phyloP scores from a whole-genome alignment of 2,329 filamentous ascomycete species.

The Amphichorda felina region DNA sequence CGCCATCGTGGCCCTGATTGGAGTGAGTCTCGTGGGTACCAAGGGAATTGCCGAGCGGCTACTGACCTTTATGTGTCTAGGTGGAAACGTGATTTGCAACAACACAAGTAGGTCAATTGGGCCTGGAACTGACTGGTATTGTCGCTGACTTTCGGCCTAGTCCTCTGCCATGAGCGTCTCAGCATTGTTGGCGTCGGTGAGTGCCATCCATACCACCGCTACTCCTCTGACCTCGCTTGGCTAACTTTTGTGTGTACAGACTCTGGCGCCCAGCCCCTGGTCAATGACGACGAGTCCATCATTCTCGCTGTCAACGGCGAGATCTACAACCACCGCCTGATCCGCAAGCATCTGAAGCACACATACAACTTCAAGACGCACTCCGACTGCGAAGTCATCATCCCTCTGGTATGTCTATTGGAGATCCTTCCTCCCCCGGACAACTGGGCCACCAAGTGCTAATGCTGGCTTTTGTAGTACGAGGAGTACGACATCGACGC shows the following conservation, averaged over 20 bases:
- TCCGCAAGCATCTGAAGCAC: slow-evolving; percentile 75
- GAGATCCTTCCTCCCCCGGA: slow-evolving; percentile 1
- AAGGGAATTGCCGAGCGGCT: not conserved
- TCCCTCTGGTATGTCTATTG: slow-evolving; percentile 65
- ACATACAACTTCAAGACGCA: slow-evolving; percentile 97
- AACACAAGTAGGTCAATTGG: slow-evolving; percentile 63
- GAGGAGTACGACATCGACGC: slow-evolving; percentile 85
- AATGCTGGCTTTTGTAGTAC: slow-evolving; percentile 46
- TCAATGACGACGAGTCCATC: slow-evolving; percentile 80
- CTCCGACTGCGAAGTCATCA: slow-evolving; percentile 98
- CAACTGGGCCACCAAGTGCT: too few species aligned
- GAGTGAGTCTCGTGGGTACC: slow-evolving; percentile 58
- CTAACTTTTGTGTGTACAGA: slow-evolving; percentile 37
- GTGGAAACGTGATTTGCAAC: slow-evolving; percentile 80
- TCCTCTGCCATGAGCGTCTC: slow-evolving; percentile 93
- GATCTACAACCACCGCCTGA: slow-evolving; percentile 97
- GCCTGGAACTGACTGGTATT: not conserved
- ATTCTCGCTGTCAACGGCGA: slow-evolving; percentile 97
- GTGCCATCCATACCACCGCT: slow-evolving; percentile 17
- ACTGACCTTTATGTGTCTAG: slow-evolving; percentile 27
- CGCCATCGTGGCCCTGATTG: slow-evolving; percentile 97
- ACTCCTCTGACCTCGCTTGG: slow-evolving; percentile 1
- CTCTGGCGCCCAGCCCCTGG: slow-evolving; percentile 87
- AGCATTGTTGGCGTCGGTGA: slow-evolving; percentile 93
- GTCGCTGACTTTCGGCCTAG: slow-evolving; percentile 31